These are phyloP conservation scores for Suillus occidentalis DNA, from an alignment of 768 basidiomycete species.

Conservation along the genomic window DNA sequence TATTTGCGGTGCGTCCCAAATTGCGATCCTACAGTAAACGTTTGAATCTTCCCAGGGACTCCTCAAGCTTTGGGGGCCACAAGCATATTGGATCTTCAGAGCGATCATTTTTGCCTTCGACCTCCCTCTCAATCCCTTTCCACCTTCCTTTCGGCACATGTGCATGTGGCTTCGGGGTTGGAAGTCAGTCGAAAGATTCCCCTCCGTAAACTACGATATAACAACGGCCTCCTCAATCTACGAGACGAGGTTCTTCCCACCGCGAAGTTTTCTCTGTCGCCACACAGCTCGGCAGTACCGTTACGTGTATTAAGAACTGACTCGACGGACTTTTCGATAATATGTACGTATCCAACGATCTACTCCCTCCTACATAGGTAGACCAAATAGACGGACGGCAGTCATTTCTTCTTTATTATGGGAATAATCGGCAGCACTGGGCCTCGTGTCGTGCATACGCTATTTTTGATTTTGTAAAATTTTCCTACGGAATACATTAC, in stretches of 20 bases:
- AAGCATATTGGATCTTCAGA: not conserved
- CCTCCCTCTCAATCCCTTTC: not conserved
- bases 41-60: not conserved
- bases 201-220: not conserved
- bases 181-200: not conserved
- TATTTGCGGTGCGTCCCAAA: not conserved
- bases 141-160: not conserved
- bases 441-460: not conserved
- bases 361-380: not conserved
- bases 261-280: conserved; percentile 1
- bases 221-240: not conserved
- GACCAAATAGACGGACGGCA: not conserved
- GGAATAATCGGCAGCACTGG: not conserved
- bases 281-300: not conserved
- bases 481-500: not conserved
- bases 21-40: not conserved
- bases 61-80: not conserved
- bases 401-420: not conserved
- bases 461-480: not conserved
- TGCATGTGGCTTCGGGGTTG: not conserved
- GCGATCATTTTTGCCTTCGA: not conserved
- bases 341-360: not conserved
- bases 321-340: conserved; percentile 2
- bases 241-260: not conserved
- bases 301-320: not conserved